Base-by-base conservation (phyloP, 2,329 filamentous ascomycete species). In the Cytospora paraplurivora region DNA sequence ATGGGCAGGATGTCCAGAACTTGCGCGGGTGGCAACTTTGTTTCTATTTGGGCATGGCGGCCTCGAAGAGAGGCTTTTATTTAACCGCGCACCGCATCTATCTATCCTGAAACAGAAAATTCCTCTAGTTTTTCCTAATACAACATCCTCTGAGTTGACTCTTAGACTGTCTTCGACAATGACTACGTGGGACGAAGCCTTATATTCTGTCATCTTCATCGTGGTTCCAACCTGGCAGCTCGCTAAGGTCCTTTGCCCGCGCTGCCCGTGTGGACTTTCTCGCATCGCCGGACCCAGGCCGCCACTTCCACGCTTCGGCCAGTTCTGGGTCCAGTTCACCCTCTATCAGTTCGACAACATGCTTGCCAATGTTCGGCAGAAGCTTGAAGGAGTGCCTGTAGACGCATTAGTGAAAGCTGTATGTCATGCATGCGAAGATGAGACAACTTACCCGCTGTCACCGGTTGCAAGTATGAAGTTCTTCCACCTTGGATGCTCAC, bases 391-490 rank as follows among this genome's bases (percentile, higher is more conserved):
- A 74, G 64, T 81, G 78, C 2, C 78, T 79, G 37, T 41, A 50
- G 32, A 58, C 11, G 49, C 17, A 66, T 63, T 62, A 61, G 64
- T 59, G 12, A 62, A 27, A 27, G 27, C 2, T 27, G 27, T 33
- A 10, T 19, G 17, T 49, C 38, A 35, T 19, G 2, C 15, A 41
- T 35, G 17, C 4, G 15, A 15, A 5, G 6, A 3, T 17, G 41
- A 19, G n/a, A 34, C 17, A 15, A 72, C 76, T 69, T 69, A 78
- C 77, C 78, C 79, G 67, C 78, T 80, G 37, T 81, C 78, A 0
- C 79, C 79, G 0, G 78, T 80, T 0, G 78, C 78, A n/a, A 80
- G 66, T 21, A 80, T 72, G 56, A 81, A 76, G 62, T 81, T 80
- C 67, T 76, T 79, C 76, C 78, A 80, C 34, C 58, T 66, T 0